These are phyloP conservation scores for Sphaerostilbella broomeana DNA, from an alignment of 2,329 filamentous ascomycete genomes.

Conservation along the genomic window DNA sequence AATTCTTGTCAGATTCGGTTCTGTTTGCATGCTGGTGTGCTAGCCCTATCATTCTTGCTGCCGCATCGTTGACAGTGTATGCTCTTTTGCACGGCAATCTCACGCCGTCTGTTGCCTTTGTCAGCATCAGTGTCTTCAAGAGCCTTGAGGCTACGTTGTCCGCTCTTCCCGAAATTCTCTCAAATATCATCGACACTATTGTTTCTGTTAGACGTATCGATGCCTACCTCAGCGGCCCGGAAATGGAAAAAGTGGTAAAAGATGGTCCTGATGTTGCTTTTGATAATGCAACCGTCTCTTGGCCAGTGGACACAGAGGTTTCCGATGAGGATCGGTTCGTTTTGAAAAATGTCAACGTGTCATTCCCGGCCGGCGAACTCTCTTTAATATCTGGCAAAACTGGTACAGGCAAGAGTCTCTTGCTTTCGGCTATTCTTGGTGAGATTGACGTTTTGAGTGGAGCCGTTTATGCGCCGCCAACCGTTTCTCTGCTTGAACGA, in stretches of 20 bases:
- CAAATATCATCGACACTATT: constrained; percentile 62
- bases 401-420: constrained; percentile 68
- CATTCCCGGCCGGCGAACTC: constrained; percentile 62
- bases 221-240: constrained; percentile 60
- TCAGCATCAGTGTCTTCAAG: constrained; percentile 67
- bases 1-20: constrained; percentile 57
- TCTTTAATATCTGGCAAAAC: constrained; percentile 73
- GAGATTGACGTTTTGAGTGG: constrained; percentile 66
- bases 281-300: constrained; percentile 62
- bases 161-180: constrained; percentile 65
- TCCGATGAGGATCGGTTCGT: constrained; percentile 56
- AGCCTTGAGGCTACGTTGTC: constrained; percentile 66
- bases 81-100: constrained; percentile 56
- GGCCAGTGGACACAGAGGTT: constrained; percentile 60
- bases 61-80: constrained; percentile 63
- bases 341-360: constrained; percentile 56
- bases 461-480: constrained; percentile 47
- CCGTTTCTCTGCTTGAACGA: constrained; percentile 46
- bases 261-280: constrained; percentile 57
- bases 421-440: constrained; percentile 67
- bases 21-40: constrained; percentile 64
- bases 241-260: constrained; percentile 50
- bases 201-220: constrained; percentile 69
- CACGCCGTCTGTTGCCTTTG: constrained; percentile 69
- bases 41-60: constrained; percentile 67